Evolutionary conservation across 2,329 filamentous ascomycete species (phyloP), one percentile per base, ranked within the genome.

Genomic region (Fusarium nygamai): DNA sequence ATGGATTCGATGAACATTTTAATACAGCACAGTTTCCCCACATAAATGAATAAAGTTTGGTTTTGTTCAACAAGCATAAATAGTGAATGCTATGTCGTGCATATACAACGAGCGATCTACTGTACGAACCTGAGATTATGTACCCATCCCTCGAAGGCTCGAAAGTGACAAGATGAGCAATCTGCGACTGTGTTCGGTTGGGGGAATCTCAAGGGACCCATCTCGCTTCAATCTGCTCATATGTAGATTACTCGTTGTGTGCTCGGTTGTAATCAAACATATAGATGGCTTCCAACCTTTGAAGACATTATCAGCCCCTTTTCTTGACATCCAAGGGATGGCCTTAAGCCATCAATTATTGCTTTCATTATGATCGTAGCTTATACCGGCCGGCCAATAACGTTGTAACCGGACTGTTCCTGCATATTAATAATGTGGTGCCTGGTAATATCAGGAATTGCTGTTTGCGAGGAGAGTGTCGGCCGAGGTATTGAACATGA

Each of bases 221-320:
- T 68, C 64, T 72, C 62, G 66, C 61, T 61, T 73, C 62, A 39
- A n/a, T 56, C 27, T 64, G 50, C 66, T 66, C 43, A 68, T 56
- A 38, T 19, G 36, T 36, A 65, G 58, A 51, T 58, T 58, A 59
- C 64, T 74, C 63, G 68, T 69, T 70, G 67, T 73, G 67, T 73
- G 60, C 64, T 50, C 69, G 56, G 67, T 67, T 73, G 74, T 69
- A 78, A 78, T 78, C 59, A 78, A 78, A 75, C 64, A 65, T 50
- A 51, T 46, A 74, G 60, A 68, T 68, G 64, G 58, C 38, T 66
- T 69, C 54, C 44, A 61, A 53, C 53, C 48, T 46, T 48, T 24
- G 62, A 57, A 67, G 58, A 62, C 48, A 66, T 69, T 46, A 31
- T 33, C 56, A 27, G 41, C 76, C 69, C 73, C 63, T 70, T 74